Conservation (phyloP, 1,284 basidiomycete species). For the Calocybe gambosa region DNA sequence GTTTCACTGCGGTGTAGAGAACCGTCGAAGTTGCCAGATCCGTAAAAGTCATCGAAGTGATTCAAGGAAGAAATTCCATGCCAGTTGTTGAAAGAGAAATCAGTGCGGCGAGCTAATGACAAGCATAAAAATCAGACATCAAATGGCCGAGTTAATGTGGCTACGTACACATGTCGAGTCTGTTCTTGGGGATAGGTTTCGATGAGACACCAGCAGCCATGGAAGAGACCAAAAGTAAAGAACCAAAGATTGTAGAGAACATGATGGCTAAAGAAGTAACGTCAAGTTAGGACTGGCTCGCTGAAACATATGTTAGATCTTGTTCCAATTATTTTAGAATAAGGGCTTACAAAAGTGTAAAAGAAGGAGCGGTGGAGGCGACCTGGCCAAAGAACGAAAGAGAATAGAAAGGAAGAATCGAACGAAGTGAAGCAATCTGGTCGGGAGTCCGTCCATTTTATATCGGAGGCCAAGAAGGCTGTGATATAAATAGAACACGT, state of each 20-base stretch:
- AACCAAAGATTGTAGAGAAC: slow-evolving; percentile 23
- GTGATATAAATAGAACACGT: slow-evolving; percentile 9
- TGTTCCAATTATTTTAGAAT: not conserved
- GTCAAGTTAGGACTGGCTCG: slow-evolving; percentile 11
- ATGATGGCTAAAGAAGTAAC: slow-evolving; percentile 20
- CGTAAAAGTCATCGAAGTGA: slow-evolving; percentile 37
- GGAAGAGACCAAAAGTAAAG: slow-evolving; percentile 18
- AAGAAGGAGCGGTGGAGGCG: slow-evolving; percentile 11
- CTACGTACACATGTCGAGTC: slow-evolving; percentile 7
- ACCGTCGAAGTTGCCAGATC: slow-evolving; percentile 32
- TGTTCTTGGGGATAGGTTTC: slow-evolving; percentile 19
- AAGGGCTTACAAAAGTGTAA: slow-evolving; percentile 2
- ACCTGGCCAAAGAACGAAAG: slow-evolving; percentile 13
- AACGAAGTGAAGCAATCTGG: slow-evolving; percentile 14
- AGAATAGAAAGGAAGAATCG: slow-evolving; percentile 17
- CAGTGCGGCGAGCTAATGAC: slow-evolving; percentile 14
- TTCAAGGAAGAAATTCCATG: slow-evolving; percentile 28
- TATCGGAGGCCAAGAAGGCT: not conserved
- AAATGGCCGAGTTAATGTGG: not conserved
- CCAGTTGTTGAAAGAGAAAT: slow-evolving; percentile 31
- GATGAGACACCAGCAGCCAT: slow-evolving; percentile 20
- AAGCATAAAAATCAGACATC: not conserved
- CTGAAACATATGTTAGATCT: not conserved
- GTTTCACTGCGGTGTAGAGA: slow-evolving; percentile 25
- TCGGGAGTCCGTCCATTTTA: slow-evolving; percentile 13